Evolutionary conservation across 306 rosid species (phyloP).

Genomic region (Dryas alaskensis): DNA sequence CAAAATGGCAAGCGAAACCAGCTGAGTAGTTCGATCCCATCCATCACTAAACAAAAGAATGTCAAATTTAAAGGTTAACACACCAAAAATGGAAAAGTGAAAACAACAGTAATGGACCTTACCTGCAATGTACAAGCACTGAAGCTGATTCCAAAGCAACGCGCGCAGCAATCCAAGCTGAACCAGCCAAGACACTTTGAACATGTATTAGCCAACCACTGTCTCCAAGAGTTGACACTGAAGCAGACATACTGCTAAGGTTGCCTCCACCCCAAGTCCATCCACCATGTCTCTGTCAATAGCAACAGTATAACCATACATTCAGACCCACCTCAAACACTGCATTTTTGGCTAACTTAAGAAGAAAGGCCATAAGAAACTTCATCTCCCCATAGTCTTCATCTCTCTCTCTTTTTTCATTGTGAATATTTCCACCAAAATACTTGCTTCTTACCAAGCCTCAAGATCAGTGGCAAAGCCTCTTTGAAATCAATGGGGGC

Average conservation of each 20-base stretch:
- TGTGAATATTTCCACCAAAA: neutral
- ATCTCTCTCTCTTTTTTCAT: neutral
- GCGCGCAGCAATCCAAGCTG: constrained; percentile 98
- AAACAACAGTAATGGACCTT: constrained; percentile 1
- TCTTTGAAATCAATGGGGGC: neutral
- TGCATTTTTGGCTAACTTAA: neutral
- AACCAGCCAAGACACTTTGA: constrained; percentile 91
- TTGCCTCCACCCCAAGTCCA: constrained; percentile 99
- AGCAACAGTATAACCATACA: neutral
- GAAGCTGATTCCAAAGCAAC: constrained; percentile 85
- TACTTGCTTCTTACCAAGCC: neutral
- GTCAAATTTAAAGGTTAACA: constrained; percentile 16
- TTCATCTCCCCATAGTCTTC: constrained; percentile 1
- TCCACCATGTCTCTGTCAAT: constrained; percentile 87
- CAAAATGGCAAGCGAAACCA: constrained; percentile 85
- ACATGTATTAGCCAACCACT: constrained; percentile 93
- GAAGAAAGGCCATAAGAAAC: constrained; percentile 23
- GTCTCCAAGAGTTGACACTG: constrained; percentile 93
- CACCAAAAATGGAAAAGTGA: constrained; percentile 5
- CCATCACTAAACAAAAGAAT: constrained; percentile 69
- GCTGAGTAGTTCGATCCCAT: constrained; percentile 98
- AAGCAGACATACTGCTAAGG: constrained; percentile 96
- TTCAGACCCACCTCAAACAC: neutral
- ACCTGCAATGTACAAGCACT: constrained; percentile 99
- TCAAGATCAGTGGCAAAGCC: neutral